Evolutionary conservation across 108 stramenopile species (phyloP).

Genomic region (Poteriospumella lacustris): DNA sequence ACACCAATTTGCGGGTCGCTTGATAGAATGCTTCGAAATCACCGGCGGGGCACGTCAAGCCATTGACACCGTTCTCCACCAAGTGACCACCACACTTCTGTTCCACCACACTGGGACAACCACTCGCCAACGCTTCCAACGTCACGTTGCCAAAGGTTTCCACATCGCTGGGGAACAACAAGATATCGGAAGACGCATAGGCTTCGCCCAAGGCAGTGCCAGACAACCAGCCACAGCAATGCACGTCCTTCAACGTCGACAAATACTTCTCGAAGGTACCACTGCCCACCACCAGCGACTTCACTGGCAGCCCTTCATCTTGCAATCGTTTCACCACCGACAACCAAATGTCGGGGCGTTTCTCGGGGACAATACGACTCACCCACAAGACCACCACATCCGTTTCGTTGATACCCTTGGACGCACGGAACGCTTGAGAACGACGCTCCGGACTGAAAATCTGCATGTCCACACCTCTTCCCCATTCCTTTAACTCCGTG

Average conservation of each 20-base stretch:
- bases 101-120: constrained; percentile 14
- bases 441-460: constrained; percentile 17
- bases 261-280: constrained; percentile 27
- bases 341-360: constrained; percentile 27
- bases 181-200: constrained; percentile 28
- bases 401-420: constrained; percentile 13
- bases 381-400: constrained; percentile 30
- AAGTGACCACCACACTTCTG: constrained; percentile 17
- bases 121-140: constrained; percentile 18
- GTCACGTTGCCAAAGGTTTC: constrained; percentile 30
- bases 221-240: constrained; percentile 25
- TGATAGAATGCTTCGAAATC: constrained; percentile 29
- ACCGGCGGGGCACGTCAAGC: constrained; percentile 14
- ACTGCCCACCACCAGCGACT: constrained; percentile 13
- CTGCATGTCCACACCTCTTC: constrained; percentile 25
- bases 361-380: constrained; percentile 27
- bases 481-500: constrained; percentile 17
- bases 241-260: neutral
- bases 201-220: constrained; percentile 19
- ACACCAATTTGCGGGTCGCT: constrained; percentile 2
- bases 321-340: constrained; percentile 11
- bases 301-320: constrained; percentile 21
- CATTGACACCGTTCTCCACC: constrained; percentile 20
- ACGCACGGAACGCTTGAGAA: neutral
- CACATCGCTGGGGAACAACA: constrained; percentile 28